Percentiles rank a stretch among this genome's conserved stretches.
These are phyloP conservation scores for Phaeodactylum tricornutum DNA, from an alignment of 108 stramenopile species.

Conservation along the genomic window DNA sequence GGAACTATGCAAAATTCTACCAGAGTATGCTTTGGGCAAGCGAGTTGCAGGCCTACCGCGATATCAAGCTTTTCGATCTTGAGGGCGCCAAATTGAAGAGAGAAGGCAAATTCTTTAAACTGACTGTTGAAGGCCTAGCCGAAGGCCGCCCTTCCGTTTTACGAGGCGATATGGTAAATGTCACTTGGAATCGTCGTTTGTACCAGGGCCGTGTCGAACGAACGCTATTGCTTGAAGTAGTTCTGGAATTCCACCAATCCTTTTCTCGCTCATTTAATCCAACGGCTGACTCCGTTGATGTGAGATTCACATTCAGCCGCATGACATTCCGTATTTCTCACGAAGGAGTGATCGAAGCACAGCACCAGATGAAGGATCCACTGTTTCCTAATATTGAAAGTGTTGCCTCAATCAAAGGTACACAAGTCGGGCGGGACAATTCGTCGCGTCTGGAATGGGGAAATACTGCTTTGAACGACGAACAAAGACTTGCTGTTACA, in stretches of 20 bases:
- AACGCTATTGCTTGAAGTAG: conserved; percentile 19
- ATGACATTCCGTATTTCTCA: conserved; percentile 39
- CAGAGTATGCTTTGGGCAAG: conserved; percentile 29
- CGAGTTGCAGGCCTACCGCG: conserved; percentile 32
- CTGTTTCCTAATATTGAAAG: background rate
- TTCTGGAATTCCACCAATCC: conserved; percentile 20
- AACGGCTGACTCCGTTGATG: conserved; percentile 25
- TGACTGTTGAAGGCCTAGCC: conserved; percentile 42
- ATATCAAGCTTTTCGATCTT: conserved; percentile 41
- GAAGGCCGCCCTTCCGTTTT: conserved; percentile 52
- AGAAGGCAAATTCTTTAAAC: conserved; percentile 16
- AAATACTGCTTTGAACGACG: conserved; percentile 32
- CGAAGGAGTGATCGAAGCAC: conserved; percentile 7
- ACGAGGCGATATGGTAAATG: conserved; percentile 36
- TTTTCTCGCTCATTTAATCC: conserved; percentile 21
- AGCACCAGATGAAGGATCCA: background rate
- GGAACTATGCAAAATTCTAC: conserved; percentile 28
- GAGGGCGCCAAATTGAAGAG: conserved; percentile 17
- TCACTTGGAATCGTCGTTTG: conserved; percentile 14
- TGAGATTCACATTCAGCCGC: conserved; percentile 46
- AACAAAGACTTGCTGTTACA: conserved; percentile 39
- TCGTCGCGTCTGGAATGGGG: conserved; percentile 8
- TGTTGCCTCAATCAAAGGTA: background rate
- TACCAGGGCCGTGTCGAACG: conserved; percentile 26
- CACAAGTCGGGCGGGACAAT: background rate